phyloP scores from a whole-genome alignment of 495 filamentous ascomycete genomes.

The Aspergillus bertholletiae region DNA sequence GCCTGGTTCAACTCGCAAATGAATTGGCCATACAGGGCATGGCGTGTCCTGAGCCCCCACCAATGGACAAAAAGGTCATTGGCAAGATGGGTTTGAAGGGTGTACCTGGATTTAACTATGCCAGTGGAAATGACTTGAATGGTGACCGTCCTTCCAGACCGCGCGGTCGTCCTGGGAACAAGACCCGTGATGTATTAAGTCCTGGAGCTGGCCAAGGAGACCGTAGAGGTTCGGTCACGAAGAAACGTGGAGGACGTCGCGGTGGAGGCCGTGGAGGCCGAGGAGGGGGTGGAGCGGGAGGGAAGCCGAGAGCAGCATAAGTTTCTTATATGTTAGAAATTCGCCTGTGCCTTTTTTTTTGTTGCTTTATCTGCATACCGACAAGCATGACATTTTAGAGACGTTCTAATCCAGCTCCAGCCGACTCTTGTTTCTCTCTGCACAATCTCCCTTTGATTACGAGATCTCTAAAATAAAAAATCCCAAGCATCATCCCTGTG shows the following conservation, averaged over 20 bases:
- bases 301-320: neutral
- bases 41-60: slow-evolving; percentile 43
- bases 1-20: slow-evolving; percentile 44
- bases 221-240: slow-evolving; percentile 21
- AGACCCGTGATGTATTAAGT: slow-evolving; percentile 27
- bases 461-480: no score
- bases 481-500: no score
- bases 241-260: slow-evolving; percentile 20
- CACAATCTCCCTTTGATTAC: no score
- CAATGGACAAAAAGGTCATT: slow-evolving; percentile 43
- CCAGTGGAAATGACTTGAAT: slow-evolving; percentile 14
- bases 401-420: no score
- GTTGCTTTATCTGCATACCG: no score
- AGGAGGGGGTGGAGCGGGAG: no score
- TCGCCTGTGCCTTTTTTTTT: no score
- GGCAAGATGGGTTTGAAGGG: slow-evolving; percentile 51
- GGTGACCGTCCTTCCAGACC: slow-evolving; percentile 11
- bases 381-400: no score
- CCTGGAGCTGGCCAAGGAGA: slow-evolving; percentile 28
- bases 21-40: slow-evolving; percentile 41
- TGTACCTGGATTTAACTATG: slow-evolving; percentile 42
- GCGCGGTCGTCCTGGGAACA: slow-evolving; percentile 15
- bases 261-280: slow-evolving; percentile 17
- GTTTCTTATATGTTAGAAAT: no score
- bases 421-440: no score